Base-by-base conservation (phyloP, 2,329 filamentous ascomycete genomes). In the Volutella citrinella region DNA sequence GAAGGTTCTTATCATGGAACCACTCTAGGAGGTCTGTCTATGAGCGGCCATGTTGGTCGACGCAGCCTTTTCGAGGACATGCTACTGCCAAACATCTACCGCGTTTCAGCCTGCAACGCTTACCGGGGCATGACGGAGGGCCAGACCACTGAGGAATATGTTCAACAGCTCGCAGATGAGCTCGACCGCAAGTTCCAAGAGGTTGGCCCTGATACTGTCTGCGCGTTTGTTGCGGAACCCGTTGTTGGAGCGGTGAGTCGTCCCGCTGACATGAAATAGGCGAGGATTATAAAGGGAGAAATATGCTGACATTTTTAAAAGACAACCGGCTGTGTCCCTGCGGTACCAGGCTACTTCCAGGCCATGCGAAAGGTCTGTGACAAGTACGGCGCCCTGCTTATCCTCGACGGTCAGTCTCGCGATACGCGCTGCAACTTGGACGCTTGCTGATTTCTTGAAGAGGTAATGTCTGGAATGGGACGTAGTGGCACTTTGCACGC, bases 201-300 rank as follows among this genome's bases (percentile, higher is more conserved):
- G 7, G 52, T 86, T 2, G 84, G 82, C 0, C 73, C 82, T 0
- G 68, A 78, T 1, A 82, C 68, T 0, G 82, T 88, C 1, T 82
- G 77, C 38, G 83, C 80, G 3, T 87, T 88, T 50, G 71, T 88
- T 19, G 78, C 79, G 3, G 84, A 89, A 57, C 80, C 84, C 0
- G 70, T 88, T 7, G 82, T 84, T 19, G 83, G 84, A 9, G 81
- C 84, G 17, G 80, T n/a, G n/a, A n/a, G n/a, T n/a, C n/a, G n/a
- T n/a, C n/a, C n/a, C n/a, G n/a, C n/a, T n/a, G n/a, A n/a, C n/a
- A n/a, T n/a, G n/a, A n/a, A n/a, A n/a, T n/a, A n/a, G n/a, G n/a
- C n/a, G n/a, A n/a, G n/a, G n/a, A n/a, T n/a, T n/a, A n/a, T n/a
- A n/a, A n/a, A n/a, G n/a, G n/a, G n/a, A n/a, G n/a, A n/a, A n/a